Base-by-base conservation (phyloP, 306 rosid species). In the Vicia villosa region DNA sequence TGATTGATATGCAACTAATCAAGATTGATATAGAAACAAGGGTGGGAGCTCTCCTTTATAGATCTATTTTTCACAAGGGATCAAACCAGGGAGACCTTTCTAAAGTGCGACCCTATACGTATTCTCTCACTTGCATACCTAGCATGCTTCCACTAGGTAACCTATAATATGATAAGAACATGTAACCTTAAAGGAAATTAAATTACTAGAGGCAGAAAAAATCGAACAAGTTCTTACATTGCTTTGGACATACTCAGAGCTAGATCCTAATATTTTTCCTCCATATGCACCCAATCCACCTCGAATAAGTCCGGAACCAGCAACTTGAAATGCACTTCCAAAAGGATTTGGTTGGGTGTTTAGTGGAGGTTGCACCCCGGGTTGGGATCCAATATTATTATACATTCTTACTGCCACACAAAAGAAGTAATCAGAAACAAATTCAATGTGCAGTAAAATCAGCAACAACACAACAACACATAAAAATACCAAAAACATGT, bases 241-340 rank as follows among this genome's bases (percentile, higher is more conserved):
- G 96, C 99, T 91, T 83, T 94, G 99, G 69, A 94, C 97, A 79
- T 94, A 94, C 77, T 94, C 99, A 36, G 96, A 91, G 78, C 99
- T 83, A 0, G 99, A 94, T 63, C 99, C 99, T 32, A 94, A 81
- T 32, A 91, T 90, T 54, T 82, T 94, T 72, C 90, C 99, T 15
- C 99, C 99, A 76, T 94, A 94, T 16, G 99, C 97, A 80, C 97
- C 97, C 80, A 88, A 76, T 54, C 98, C 97, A 73, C 97, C 96
- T 59, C 92, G 86, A 71, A 94, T 94, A 50, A 94, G 92, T 46
- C 99, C 99, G 0, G 99, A 87, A 83, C 99, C 90, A 21, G 99
- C 86, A 50, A 91, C 97, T 77, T 90, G 87, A 75, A 94, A 94
- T 19, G 97, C 82, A 84, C 74, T 91, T 61, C 96, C 97, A 64